Base-by-base conservation (phyloP, 371 early-diverging fungal genomes). In the Phascolomyces articulosus region DNA sequence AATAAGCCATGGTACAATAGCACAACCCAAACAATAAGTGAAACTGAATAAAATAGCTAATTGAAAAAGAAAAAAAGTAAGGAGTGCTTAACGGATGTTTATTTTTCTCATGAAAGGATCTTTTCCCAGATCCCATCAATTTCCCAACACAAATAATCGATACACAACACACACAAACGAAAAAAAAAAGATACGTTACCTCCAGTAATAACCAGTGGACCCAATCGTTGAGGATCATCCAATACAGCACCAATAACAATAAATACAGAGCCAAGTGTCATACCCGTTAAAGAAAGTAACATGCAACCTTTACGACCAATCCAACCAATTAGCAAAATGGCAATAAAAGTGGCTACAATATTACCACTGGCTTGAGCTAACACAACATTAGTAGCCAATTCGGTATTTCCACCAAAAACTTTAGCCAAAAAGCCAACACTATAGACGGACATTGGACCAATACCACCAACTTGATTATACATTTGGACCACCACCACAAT, bases 1-100 rank as follows among this genome's bases (percentile, higher is more conserved):
- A 63, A 78, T 78, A 63, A 80, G 60, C 81, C 81, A 80, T 13
- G 81, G 81, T 59, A 80, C 74, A 7, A 78, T 78, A 69, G 78
- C 81, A 64, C 81, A 80, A 24, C 81, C 81, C 66, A 78, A 67
- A 61, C 69, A 67, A 55, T 80, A 80, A 3, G 77, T 71, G 31
- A 71, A 72, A 13, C 71, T 74, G 51, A 71, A 80, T 23, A 74
- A 27, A 44, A 80, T 58, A 20, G 77, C 79, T 51, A 24, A 16
- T n/a, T 16, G 47, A 47, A 47, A 47, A 13, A 8, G n/a, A 8
- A 18, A 18, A 44, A 15, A 44, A 4, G n/a, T 20, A 13, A n/a
- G n/a, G n/a, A n/a, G n/a, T n/a, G n/a, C n/a, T n/a, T n/a, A n/a
- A n/a, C n/a, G n/a, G n/a, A n/a, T n/a, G n/a, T n/a, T n/a, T n/a